Evolutionary conservation across 306 rosid genomes (phyloP).

Genomic region (Lotus japonicus): DNA sequence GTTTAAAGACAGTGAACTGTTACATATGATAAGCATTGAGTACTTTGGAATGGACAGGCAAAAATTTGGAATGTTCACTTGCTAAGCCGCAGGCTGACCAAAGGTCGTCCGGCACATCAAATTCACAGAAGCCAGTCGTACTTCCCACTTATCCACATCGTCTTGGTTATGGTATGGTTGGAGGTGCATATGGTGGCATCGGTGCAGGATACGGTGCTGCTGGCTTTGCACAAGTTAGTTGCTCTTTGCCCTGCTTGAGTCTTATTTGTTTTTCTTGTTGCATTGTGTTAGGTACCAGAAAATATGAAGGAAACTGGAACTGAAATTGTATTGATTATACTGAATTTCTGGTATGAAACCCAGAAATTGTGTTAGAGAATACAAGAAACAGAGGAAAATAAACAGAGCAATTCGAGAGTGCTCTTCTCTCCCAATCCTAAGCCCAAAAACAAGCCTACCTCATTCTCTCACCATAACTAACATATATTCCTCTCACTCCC

Average conservation of each 20-base stretch:
- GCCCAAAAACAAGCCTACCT: too few relatives aligned
- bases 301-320: too few relatives aligned
- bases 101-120: slow-evolving; percentile 39
- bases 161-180: slow-evolving; percentile 51
- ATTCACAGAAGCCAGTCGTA: slow-evolving; percentile 29
- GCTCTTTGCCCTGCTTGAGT: background rate
- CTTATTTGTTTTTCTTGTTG: background rate
- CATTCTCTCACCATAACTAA: too few relatives aligned
- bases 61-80: slow-evolving; percentile 61
- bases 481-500: too few relatives aligned
- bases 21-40: background rate
- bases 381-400: too few relatives aligned
- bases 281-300: too few relatives aligned
- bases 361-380: too few relatives aligned
- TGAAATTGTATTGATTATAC: too few relatives aligned
- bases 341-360: too few relatives aligned
- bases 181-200: slow-evolving; percentile 44
- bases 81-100: slow-evolving; percentile 68
- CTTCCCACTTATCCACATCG: slow-evolving; percentile 54
- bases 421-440: too few relatives aligned
- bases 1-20: background rate
- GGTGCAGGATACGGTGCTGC: slow-evolving; percentile 56
- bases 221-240: slow-evolving; percentile 61
- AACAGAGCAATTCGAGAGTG: too few relatives aligned
- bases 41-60: slow-evolving; percentile 40